Base-by-base conservation (phyloP, 2,329 filamentous ascomycete genomes). In the Diplodia mutila region DNA sequence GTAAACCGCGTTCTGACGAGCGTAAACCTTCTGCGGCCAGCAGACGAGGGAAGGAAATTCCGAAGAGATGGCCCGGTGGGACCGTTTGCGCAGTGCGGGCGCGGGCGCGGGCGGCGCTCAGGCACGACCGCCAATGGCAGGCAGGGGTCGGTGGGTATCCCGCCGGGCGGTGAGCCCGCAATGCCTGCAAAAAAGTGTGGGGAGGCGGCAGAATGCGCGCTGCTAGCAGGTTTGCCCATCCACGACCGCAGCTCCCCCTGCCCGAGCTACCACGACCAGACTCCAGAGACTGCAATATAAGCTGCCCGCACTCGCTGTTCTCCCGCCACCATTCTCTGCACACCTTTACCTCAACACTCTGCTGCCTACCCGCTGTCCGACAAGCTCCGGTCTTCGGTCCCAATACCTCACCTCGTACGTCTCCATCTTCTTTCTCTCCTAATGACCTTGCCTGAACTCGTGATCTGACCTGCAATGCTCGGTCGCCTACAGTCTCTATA, bases 121-220 rank as follows among this genome's bases (percentile, higher is more conserved):
- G n/a, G 42, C 59, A 29, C 49, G 59, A 8, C 29, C 29, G 29
- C 29, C 29, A 32, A 32, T 32, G 9, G 29, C 29, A 8, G 9
- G 29, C 29, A 32, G 29, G 29, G 29, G 42, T 48, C 57, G 57
- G 57, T 21, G 57, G 25, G 39, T 18, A 27, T 61, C 42, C 46
- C 46, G 59, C 27, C 59, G 59, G 59, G 59, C 59, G 59, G 59
- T 51, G 59, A 63, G 42, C 11, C 54, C n/a, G 6, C 2, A 21
- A 59, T 59, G 18, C 54, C 54, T 59, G 46, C 42, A 32, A 61
- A 63, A 63, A 63, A 34, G 59, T 51, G 42, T 63, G 59, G 59
- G 29, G 46, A 51, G 59, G 27, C 42, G 57, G 57, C 57, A 61
- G 57, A 61, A 61, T 49, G 42, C 25, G 57, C 57, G 25, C 8